Evolutionary conservation across 306 rosid genomes (phyloP).

Genomic region (Acacia confusa): DNA sequence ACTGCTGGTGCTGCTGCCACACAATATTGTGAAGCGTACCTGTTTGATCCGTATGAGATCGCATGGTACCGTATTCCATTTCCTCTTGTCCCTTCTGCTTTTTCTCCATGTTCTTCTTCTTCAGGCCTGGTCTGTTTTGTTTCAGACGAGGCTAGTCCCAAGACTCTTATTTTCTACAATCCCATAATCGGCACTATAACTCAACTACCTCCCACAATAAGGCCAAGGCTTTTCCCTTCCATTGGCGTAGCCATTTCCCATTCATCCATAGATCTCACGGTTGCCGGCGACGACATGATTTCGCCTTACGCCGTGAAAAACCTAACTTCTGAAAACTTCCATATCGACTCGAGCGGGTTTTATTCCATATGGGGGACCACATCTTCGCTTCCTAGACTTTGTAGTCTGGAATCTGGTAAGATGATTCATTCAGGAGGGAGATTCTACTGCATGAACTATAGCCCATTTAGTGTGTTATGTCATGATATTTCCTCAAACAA

Average conservation of each 20-base stretch:
- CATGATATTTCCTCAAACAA: slow-evolving; percentile 54
- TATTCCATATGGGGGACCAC: slow-evolving; percentile 82
- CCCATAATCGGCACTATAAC: slow-evolving; percentile 78
- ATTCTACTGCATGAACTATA: slow-evolving; percentile 85
- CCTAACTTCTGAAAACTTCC: slow-evolving; percentile 79
- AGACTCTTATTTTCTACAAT: slow-evolving; percentile 69
- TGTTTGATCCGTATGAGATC: slow-evolving; percentile 76
- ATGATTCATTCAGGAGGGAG: slow-evolving; percentile 70
- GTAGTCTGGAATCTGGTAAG: slow-evolving; percentile 78
- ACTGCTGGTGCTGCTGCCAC: neutral
- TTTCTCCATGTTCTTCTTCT: slow-evolving; percentile 79
- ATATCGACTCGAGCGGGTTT: slow-evolving; percentile 78
- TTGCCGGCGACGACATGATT: slow-evolving; percentile 92
- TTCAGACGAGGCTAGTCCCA: slow-evolving; percentile 81
- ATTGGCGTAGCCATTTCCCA: slow-evolving; percentile 66
- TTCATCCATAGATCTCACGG: slow-evolving; percentile 63
- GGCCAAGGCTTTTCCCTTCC: slow-evolving; percentile 89
- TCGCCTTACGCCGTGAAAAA: slow-evolving; percentile 92
- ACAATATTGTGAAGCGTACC: slow-evolving; percentile 56
- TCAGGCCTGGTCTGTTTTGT: slow-evolving; percentile 76
- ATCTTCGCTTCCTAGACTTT: slow-evolving; percentile 72
- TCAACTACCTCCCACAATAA: slow-evolving; percentile 65
- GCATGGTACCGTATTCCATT: slow-evolving; percentile 74
- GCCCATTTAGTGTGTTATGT: slow-evolving; percentile 75
- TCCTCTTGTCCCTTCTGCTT: slow-evolving; percentile 62